Evolutionary conservation across 148 eudicot species (phyloP).

Genomic region (Agrostemma githago): DNA sequence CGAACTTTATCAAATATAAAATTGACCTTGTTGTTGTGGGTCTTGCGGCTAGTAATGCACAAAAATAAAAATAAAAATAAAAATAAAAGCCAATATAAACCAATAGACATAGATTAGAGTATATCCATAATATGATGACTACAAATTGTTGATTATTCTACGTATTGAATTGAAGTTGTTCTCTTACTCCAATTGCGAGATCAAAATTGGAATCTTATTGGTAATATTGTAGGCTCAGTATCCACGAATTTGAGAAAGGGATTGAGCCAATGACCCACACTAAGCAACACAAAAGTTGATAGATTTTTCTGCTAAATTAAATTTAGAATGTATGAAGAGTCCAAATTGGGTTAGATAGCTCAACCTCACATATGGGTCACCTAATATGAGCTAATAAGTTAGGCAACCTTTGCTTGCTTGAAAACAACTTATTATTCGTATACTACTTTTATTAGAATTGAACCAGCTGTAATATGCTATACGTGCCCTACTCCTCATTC

Average conservation of each 20-base stretch:
- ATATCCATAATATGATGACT: too few relatives aligned
- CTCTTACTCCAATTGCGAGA: neutral
- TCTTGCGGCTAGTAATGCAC: too few relatives aligned
- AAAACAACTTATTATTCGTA: conserved; percentile 18
- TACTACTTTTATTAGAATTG: neutral
- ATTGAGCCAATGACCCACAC: neutral
- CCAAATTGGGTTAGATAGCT: conserved; percentile 1
- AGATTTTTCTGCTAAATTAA: conserved; percentile 16
- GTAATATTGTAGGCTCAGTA: too few relatives aligned
- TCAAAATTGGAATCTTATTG: too few relatives aligned
- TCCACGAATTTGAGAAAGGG: neutral
- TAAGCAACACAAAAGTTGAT: conserved; percentile 12
- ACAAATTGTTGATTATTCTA: neutral
- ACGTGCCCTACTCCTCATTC: too few relatives aligned
- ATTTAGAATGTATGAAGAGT: conserved; percentile 8
- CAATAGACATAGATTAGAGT: too few relatives aligned
- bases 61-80: too few relatives aligned
- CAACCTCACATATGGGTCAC: conserved; percentile 10
- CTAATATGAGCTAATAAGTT: conserved; percentile 29
- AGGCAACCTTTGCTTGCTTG: conserved; percentile 14
- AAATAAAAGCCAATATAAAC: too few relatives aligned
- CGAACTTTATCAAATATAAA: too few relatives aligned
- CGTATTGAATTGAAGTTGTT: neutral
- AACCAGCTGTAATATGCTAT: conserved; percentile 16
- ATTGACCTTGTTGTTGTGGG: too few relatives aligned